Base-by-base conservation (phyloP, 1,284 basidiomycete genomes). In the Rhodofomes roseus region DNA sequence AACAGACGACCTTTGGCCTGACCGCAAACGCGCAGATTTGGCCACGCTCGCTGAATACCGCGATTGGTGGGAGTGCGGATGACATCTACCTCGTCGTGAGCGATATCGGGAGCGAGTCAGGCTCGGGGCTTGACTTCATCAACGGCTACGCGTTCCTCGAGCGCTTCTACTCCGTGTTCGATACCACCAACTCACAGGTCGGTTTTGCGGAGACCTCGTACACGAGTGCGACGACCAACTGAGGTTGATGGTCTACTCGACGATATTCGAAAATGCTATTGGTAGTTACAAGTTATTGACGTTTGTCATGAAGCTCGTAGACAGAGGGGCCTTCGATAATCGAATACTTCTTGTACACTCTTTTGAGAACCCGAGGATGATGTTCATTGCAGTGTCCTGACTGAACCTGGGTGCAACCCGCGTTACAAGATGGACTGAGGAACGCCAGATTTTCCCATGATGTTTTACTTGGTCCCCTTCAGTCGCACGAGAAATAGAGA, bases 161-260 rank as follows among this genome's bases (percentile, higher is more conserved):
- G 71, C 81, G 85, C 31, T 88, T 82, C 79, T 88, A 87, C 73
- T 77, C 80, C 14, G 84, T 87, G 29, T 87, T 73, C 67, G 87
- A 89, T 66, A 84, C 82, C 31, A 70, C 74, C 46, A 82, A 83
- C 73, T 54, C 55, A 8, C 74, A 66, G 12, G 67, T 83, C 55
- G 81, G 81, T 6, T 72, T 81, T 56, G 80, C 81, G 5, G 73
- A 64, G 41, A 82, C 80, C 61, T 62, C 73, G 2, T 82, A 77
- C 74, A 88, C 86, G n/a, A 66, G 58, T 27, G 75, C 84, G n/a
- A 85, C 77, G 36, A 76, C 74, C 59, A 88, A 88, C 73, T 86
- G 72, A 73, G 44, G 48, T 11, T 6, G 43, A 4, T 34, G 31
- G 31, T 34, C 31, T 5, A 11, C 31, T 34, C 43, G 43, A 23